These are phyloP conservation scores for Knufia fluminis DNA, from an alignment of 2,329 filamentous ascomycete genomes.

Conservation along the genomic window DNA sequence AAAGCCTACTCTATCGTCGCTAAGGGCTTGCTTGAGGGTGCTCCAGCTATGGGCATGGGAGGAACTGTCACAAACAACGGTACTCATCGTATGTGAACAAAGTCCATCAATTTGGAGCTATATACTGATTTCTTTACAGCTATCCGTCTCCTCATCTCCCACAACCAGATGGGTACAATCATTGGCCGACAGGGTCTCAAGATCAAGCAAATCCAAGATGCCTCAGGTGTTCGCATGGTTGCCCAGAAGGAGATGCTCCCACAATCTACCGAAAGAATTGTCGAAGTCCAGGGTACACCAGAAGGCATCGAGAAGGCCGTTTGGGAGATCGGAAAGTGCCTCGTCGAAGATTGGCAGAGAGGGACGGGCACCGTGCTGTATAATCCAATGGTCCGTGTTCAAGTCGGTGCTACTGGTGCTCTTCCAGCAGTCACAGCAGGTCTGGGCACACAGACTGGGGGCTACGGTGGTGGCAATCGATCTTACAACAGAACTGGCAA, in stretches of 20 bases:
- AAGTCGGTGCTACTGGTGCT: slow-evolving; percentile 50
- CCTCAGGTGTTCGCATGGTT: slow-evolving; percentile 95
- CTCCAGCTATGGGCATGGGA: slow-evolving; percentile 92
- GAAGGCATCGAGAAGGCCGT: slow-evolving; percentile 92
- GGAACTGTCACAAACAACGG: slow-evolving; percentile 78
- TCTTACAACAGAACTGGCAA: slow-evolving; percentile 90
- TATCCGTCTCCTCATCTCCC: slow-evolving; percentile 94
- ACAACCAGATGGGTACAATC: slow-evolving; percentile 99
- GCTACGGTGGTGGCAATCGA: slow-evolving; percentile 45
- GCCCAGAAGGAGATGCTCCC: slow-evolving; percentile 99
- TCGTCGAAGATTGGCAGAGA: slow-evolving; percentile 95
- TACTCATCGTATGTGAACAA: slow-evolving; percentile 71
- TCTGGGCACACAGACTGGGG: slow-evolving; percentile 28
- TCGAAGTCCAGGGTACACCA: slow-evolving; percentile 90
- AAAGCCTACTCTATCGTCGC: slow-evolving; percentile 91
- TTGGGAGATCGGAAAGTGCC: slow-evolving; percentile 98
- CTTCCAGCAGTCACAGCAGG: slow-evolving; percentile 41
- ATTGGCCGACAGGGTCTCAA: slow-evolving; percentile 93
- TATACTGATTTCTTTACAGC: slow-evolving; percentile 45
- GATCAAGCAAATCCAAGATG: slow-evolving; percentile 99
- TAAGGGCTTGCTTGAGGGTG: slow-evolving; percentile 82
- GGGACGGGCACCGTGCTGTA: slow-evolving; percentile 95
- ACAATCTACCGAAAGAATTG: slow-evolving; percentile 94
- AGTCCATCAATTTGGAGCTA: neutral
- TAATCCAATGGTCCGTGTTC: slow-evolving; percentile 87